These are phyloP conservation scores for Exophiala lecanii-corni DNA, from an alignment of 2,329 filamentous ascomycete genomes.

Conservation along the genomic window DNA sequence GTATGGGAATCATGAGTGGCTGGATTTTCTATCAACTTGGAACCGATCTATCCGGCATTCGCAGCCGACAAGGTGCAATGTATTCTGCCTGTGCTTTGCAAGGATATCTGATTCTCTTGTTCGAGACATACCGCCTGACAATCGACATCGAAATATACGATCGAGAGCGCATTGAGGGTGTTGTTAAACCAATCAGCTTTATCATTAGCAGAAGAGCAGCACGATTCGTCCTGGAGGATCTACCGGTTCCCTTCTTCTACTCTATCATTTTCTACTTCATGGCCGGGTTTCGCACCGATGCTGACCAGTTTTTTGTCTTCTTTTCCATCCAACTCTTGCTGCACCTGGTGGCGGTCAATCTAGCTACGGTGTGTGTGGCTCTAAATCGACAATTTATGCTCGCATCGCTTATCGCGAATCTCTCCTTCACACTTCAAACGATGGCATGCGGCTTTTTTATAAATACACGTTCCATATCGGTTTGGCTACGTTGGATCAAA, in stretches of 20 bases:
- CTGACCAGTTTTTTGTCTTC: constrained; percentile 65
- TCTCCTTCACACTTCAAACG: constrained; percentile 67
- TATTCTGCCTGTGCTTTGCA: constrained; percentile 69
- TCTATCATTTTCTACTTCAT: constrained; percentile 73
- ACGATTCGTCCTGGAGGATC: constrained; percentile 64
- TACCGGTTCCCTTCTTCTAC: constrained; percentile 68
- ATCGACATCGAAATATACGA: constrained; percentile 73
- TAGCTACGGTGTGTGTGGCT: constrained; percentile 64
- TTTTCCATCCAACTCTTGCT: constrained; percentile 63
- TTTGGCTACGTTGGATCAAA: constrained; percentile 76
- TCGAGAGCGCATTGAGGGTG: constrained; percentile 67
- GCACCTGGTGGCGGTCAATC: constrained; percentile 69
- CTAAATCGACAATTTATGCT: constrained; percentile 63
- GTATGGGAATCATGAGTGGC: constrained; percentile 67
- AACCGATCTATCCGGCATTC: constrained; percentile 64
- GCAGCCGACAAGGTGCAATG: constrained; percentile 66
- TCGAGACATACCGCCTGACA: constrained; percentile 70
- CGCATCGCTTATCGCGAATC: constrained; percentile 67
- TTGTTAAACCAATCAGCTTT: constrained; percentile 65
- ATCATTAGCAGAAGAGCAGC: constrained; percentile 66
- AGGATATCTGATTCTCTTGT: constrained; percentile 70
- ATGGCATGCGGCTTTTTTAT: constrained; percentile 75
- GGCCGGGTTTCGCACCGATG: constrained; percentile 64
- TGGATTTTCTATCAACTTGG: constrained; percentile 67
- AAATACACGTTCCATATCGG: constrained; percentile 65